Conservation (phyloP, 2,329 filamentous ascomycete genomes). For the Stemphylium lycopersici region DNA sequence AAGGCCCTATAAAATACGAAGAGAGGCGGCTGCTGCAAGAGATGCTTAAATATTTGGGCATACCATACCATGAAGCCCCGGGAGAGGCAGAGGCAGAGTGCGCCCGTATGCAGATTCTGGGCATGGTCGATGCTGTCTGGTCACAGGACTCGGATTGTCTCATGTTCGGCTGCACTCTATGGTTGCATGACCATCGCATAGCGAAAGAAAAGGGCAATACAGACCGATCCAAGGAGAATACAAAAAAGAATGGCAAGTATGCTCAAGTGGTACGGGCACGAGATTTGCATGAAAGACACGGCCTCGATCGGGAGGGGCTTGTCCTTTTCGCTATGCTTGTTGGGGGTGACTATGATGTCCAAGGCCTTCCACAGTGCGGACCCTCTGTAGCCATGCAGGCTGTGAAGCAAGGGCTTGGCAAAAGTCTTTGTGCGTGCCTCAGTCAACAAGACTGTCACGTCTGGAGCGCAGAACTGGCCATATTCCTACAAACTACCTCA, state of each 20-base stretch:
- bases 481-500: constrained; percentile 9
- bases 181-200: constrained; percentile 48
- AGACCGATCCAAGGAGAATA: constrained; percentile 37
- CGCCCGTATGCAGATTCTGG: constrained; percentile 51
- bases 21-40: constrained; percentile 44
- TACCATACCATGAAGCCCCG: constrained; percentile 54
- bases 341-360: constrained; percentile 52
- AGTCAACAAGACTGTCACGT: constrained; percentile 24
- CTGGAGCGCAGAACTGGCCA: constrained; percentile 38
- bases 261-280: constrained; percentile 42
- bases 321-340: constrained; percentile 51
- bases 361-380: constrained; percentile 49
- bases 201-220: constrained; percentile 28
- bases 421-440: constrained; percentile 30
- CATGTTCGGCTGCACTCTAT: constrained; percentile 55
- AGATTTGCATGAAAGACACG: constrained; percentile 32
- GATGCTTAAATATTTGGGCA: constrained; percentile 46
- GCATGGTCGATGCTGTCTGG: constrained; percentile 58
- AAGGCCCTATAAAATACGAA: constrained; percentile 43
- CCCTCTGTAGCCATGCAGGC: constrained; percentile 34
- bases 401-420: constrained; percentile 39
- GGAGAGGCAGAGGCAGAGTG: constrained; percentile 59
- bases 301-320: constrained; percentile 46
- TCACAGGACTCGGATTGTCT: constrained; percentile 56
- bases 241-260: constrained; percentile 37